These are phyloP conservation scores for Orbilia ellipsospora DNA, from an alignment of 2,329 filamentous ascomycete genomes.

Conservation along the genomic window DNA sequence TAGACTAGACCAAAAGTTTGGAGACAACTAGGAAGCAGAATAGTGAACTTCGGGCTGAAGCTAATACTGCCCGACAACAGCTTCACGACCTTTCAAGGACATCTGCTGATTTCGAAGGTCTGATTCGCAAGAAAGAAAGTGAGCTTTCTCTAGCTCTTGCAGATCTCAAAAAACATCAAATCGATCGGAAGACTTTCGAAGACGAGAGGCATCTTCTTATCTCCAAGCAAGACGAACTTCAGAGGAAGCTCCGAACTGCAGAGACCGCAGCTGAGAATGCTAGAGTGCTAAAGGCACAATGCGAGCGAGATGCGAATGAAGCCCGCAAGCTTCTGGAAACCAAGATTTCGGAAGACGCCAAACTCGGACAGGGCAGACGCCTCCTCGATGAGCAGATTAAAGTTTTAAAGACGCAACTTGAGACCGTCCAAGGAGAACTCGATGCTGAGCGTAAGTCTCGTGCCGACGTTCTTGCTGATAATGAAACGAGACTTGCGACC, in stretches of 20 bases:
- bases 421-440: conserved; percentile 84
- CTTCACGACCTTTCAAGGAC: conserved; percentile 88
- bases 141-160: conserved; percentile 85
- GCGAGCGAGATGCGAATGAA: conserved; percentile 89
- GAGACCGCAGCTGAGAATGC: conserved; percentile 89
- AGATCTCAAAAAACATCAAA: conserved; percentile 84
- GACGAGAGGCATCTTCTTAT: conserved; percentile 78
- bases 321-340: conserved; percentile 87
- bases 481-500: conserved; percentile 85
- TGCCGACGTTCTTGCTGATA: conserved; percentile 89
- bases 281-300: conserved; percentile 82
- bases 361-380: conserved; percentile 82
- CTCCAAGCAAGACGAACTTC: conserved; percentile 81
- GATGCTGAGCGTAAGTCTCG: conserved; percentile 92
- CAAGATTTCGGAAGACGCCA: conserved; percentile 87
- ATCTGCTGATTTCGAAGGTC: conserved; percentile 93
- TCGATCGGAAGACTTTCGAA: conserved; percentile 81
- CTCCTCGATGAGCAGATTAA: conserved; percentile 87
- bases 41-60: conserved; percentile 80
- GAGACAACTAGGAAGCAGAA: conserved; percentile 78
- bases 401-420: conserved; percentile 85
- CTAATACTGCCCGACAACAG: conserved; percentile 83
- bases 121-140: conserved; percentile 92
- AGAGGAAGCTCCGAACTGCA: conserved; percentile 80
- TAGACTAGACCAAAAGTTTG: conserved; percentile 78